phyloP scores from a whole-genome alignment of 2,329 filamentous ascomycete genomes.

The Orbilia javanica region DNA sequence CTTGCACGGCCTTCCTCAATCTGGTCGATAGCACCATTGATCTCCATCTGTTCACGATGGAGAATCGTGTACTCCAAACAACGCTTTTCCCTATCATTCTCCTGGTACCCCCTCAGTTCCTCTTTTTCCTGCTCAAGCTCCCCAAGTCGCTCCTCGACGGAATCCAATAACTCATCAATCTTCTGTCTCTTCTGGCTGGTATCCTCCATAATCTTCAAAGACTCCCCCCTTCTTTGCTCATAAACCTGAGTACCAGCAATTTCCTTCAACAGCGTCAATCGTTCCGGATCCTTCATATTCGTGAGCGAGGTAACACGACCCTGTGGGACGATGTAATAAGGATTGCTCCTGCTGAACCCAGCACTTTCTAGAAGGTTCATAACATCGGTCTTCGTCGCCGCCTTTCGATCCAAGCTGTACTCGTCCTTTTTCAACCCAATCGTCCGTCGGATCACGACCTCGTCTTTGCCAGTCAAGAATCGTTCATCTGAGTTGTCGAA shows the following conservation, averaged over 20 bases:
- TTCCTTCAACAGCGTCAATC: slow-evolving; percentile 90
- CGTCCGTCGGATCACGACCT: slow-evolving; percentile 89
- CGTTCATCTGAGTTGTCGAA: slow-evolving; percentile 98
- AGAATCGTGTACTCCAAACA: slow-evolving; percentile 96
- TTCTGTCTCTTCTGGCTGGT: slow-evolving; percentile 94
- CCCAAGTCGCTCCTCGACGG: slow-evolving; percentile 87
- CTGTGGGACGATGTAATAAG: slow-evolving; percentile 98
- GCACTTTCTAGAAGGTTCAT: slow-evolving; percentile 95
- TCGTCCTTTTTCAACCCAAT: slow-evolving; percentile 99
- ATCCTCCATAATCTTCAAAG: slow-evolving; percentile 95
- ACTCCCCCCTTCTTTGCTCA: slow-evolving; percentile 89
- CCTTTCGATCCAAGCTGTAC: slow-evolving; percentile 97
- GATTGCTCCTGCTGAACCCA: slow-evolving; percentile 95
- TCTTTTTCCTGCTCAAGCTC: slow-evolving; percentile 98
- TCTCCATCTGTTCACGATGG: slow-evolving; percentile 84
- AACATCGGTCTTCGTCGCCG: slow-evolving; percentile 92
- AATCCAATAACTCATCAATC: slow-evolving; percentile 90
- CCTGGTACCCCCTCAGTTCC: slow-evolving; percentile 91
- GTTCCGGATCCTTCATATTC: slow-evolving; percentile 97
- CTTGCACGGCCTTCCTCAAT: slow-evolving; percentile 85
- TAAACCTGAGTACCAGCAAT: slow-evolving; percentile 99
- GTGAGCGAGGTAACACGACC: slow-evolving; percentile 94
- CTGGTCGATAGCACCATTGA: slow-evolving; percentile 81
- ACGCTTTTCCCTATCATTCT: slow-evolving; percentile 90
- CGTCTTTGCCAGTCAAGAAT: slow-evolving; percentile 91